Evolutionary conservation across 257 asterid genomes (phyloP).

Genomic region (Apocynum venetum): DNA sequence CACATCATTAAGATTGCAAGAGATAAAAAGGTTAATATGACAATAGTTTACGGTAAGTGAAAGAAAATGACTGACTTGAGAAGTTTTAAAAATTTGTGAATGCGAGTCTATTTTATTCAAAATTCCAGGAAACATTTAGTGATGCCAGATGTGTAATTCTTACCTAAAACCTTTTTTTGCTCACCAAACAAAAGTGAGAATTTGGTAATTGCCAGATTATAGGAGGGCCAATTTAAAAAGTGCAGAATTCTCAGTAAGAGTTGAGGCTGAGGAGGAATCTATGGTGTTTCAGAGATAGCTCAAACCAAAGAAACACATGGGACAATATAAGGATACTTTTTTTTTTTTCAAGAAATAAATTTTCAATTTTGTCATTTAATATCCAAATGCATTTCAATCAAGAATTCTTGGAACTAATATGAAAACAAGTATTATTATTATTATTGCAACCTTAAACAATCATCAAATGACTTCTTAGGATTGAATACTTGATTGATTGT

Average conservation of each 20-base stretch:
- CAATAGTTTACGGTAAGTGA: too few species aligned
- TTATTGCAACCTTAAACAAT: too few species aligned
- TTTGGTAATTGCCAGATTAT: not conserved
- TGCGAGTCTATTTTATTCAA: not conserved
- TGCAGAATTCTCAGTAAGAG: not conserved
- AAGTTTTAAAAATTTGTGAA: too few species aligned
- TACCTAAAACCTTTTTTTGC: not conserved
- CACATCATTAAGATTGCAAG: too few species aligned
- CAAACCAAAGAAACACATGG: not conserved
- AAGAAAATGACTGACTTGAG: too few species aligned
- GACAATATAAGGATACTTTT: not conserved
- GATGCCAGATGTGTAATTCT: not conserved
- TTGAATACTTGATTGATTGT: too few species aligned
- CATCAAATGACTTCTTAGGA: too few species aligned
- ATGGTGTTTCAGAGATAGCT: not conserved
- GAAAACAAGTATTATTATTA: too few species aligned
- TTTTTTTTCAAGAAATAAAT: not conserved
- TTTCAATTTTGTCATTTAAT: not conserved
- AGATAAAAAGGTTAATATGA: too few species aligned
- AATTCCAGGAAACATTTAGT: not conserved
- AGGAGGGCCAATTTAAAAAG: not conserved
- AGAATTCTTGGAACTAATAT: too few species aligned
- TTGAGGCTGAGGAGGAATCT: not conserved
- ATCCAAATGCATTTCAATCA: not conserved
- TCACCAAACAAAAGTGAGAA: constrained; percentile 7